These are phyloP conservation scores for Yamagishiella unicocca DNA, from an alignment of 139 green algal species.

Conservation along the genomic window DNA sequence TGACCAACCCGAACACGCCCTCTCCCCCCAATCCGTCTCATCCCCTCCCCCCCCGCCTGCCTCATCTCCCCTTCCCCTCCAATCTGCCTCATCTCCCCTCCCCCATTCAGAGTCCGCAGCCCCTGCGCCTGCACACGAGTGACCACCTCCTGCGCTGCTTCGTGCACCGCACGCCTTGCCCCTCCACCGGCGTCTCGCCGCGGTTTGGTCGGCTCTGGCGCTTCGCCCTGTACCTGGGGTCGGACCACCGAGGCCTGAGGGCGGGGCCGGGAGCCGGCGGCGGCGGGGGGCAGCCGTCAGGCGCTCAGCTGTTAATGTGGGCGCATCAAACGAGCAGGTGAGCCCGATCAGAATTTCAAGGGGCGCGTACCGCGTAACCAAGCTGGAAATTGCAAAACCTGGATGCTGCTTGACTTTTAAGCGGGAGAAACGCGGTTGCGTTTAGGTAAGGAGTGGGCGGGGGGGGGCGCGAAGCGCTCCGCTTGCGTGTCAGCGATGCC, in stretches of 20 bases:
- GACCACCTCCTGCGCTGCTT: slow-evolving; percentile 38
- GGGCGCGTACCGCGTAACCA: too few species aligned
- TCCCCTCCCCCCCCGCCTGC: neutral
- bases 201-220: slow-evolving; percentile 22
- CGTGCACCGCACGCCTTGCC: neutral
- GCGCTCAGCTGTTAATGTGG: slow-evolving; percentile 23
- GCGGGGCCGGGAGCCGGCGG: neutral
- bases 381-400: too few species aligned
- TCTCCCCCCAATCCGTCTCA: neutral
- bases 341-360: too few species aligned
- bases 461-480: too few species aligned
- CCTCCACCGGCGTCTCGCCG: neutral
- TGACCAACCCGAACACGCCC: too few species aligned
- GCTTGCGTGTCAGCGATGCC: too few species aligned
- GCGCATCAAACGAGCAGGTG: slow-evolving; percentile 40
- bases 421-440: too few species aligned
- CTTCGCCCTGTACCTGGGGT: slow-evolving; percentile 26
- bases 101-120: neutral
- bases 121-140: slow-evolving; percentile 6
- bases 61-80: neutral
- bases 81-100: neutral
- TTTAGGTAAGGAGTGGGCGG: too few species aligned
- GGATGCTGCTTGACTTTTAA: too few species aligned
- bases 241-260: neutral
- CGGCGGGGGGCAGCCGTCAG: neutral